Percentiles rank a stretch among this genome's conserved stretches.
Evolutionary conservation across 768 basidiomycete species (phyloP).

Genomic region (Tulasnella sp.): DNA sequence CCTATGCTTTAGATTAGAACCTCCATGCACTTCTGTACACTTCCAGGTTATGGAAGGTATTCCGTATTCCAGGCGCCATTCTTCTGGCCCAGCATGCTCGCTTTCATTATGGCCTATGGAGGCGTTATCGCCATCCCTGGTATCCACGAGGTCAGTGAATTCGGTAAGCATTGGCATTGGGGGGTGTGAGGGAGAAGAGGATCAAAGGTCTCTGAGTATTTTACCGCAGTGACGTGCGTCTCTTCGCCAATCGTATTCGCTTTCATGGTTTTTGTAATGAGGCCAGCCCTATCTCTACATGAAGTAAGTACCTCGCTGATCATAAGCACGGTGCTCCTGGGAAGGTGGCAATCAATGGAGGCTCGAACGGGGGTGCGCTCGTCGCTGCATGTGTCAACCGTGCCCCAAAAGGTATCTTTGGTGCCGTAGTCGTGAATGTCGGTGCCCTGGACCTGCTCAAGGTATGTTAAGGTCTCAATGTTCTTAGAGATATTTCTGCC

Average conservation of each 20-base stretch:
- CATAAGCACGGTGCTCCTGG: constrained; percentile 56
- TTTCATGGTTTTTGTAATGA: neutral
- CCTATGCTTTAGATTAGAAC: too few species aligned
- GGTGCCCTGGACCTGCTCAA: constrained; percentile 73
- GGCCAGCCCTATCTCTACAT: neutral
- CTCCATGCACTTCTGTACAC: neutral
- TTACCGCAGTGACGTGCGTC: constrained; percentile 65
- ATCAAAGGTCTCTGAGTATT: constrained; percentile 71
- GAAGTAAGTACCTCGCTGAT: constrained; percentile 58
- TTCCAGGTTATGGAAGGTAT: constrained; percentile 81
- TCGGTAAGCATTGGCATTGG: constrained; percentile 79
- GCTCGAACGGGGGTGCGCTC: constrained; percentile 73
- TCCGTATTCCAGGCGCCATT: constrained; percentile 56
- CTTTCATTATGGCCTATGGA: constrained; percentile 60
- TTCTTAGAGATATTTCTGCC: neutral
- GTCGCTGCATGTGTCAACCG: constrained; percentile 76
- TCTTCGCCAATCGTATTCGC: neutral
- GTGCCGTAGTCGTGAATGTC: constrained; percentile 67
- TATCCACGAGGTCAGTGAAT: constrained; percentile 56
- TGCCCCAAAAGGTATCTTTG: constrained; percentile 62
- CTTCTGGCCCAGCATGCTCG: constrained; percentile 60
- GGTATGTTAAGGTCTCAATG: constrained; percentile 34
- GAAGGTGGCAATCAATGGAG: constrained; percentile 68
- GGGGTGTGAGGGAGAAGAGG: constrained; percentile 57
- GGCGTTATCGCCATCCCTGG: constrained; percentile 46